Percentiles rank a stretch among this genome's conserved stretches.
These are phyloP conservation scores for Omphalotus olearius DNA, from an alignment of 1,284 basidiomycete genomes.

Conservation along the genomic window DNA sequence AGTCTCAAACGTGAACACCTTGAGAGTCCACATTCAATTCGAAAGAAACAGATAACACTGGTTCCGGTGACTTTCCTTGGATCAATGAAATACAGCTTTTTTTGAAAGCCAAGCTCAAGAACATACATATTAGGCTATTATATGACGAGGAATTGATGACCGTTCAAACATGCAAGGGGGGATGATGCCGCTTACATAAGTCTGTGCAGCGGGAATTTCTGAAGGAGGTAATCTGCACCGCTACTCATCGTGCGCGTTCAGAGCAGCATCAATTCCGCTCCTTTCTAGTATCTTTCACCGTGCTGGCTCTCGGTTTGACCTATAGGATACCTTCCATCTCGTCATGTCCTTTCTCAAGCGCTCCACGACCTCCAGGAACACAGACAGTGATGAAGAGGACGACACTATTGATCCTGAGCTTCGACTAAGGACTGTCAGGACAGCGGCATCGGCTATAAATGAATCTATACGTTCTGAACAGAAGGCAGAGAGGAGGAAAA, in stretches of 20 bases:
- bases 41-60: too few species aligned
- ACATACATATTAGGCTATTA: too few species aligned
- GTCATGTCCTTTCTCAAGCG: conserved; percentile 25
- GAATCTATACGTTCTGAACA: conserved; percentile 80
- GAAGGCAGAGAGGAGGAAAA: conserved; percentile 61
- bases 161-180: too few species aligned
- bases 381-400: conserved; percentile 55
- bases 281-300: conserved; percentile 9
- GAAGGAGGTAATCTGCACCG: too few species aligned
- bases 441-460: conserved; percentile 84
- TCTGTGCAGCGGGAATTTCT: not conserved
- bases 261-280: conserved; percentile 2
- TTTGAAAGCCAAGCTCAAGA: too few species aligned
- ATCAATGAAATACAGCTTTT: too few species aligned
- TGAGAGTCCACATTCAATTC: not conserved
- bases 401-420: conserved; percentile 79
- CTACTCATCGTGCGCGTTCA: not conserved
- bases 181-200: not conserved
- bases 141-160: too few species aligned
- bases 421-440: conserved; percentile 82
- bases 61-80: too few species aligned
- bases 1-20: not conserved
- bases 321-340: not conserved
- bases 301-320: conserved; percentile 15
- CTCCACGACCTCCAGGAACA: conserved; percentile 23